These are phyloP conservation scores for Apostasia shenzhenica DNA, from an alignment of 106 monocot species.

Conservation along the genomic window DNA sequence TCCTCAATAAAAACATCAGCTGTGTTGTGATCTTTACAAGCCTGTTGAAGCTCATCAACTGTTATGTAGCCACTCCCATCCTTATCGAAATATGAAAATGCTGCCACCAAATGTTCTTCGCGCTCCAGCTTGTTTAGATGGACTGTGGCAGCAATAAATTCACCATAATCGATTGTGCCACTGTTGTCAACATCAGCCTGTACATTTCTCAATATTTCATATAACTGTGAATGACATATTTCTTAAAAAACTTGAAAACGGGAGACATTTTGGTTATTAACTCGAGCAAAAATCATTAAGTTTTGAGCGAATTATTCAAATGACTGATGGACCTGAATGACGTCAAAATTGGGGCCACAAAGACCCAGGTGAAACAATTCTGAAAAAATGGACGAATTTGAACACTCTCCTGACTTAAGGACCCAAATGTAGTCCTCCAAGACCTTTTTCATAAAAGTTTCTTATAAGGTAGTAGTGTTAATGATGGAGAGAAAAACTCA, in stretches of 20 bases:
- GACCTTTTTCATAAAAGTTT: too few species aligned
- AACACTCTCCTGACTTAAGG: too few species aligned
- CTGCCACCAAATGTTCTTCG: conserved; percentile 67
- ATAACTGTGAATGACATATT: neutral
- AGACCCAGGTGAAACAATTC: neutral
- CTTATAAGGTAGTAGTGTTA: too few species aligned
- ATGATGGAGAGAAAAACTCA: neutral
- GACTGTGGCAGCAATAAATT: conserved; percentile 74
- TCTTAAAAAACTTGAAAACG: neutral
- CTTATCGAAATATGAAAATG: conserved; percentile 84
- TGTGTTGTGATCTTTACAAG: conserved; percentile 58
- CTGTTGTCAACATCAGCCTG: conserved; percentile 73
- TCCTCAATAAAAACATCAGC: conserved; percentile 46
- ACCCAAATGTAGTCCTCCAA: too few species aligned
- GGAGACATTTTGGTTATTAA: neutral
- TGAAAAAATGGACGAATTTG: too few species aligned
- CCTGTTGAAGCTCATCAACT: conserved; percentile 63
- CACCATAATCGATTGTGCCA: conserved; percentile 68
- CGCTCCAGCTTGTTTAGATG: conserved; percentile 76
- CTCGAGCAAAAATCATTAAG: neutral
- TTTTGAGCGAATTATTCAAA: neutral
- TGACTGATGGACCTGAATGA: neutral
- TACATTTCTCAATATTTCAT: conserved; percentile 4
- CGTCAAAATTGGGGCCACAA: neutral
- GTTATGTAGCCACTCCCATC: conserved; percentile 71